These are phyloP conservation scores for Solanum pimpinellifolium DNA, from an alignment of 257 asterid genomes.

Conservation along the genomic window DNA sequence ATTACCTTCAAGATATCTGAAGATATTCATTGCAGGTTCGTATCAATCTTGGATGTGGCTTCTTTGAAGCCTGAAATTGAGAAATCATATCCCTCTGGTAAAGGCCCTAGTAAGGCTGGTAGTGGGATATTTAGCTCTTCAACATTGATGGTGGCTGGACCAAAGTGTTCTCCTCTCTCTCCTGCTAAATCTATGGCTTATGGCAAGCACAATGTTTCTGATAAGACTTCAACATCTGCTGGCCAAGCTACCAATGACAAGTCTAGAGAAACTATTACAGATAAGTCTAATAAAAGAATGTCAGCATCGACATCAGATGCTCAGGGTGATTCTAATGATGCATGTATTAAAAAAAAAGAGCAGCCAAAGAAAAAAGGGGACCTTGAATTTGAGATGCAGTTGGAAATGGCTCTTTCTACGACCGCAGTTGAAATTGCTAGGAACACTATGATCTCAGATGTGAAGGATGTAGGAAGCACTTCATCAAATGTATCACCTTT, in stretches of 20 bases:
- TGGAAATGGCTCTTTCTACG: slow-evolving; percentile 82
- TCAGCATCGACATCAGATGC: slow-evolving; percentile 16
- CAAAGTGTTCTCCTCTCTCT: slow-evolving; percentile 33
- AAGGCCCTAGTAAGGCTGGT: slow-evolving; percentile 23
- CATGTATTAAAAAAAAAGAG: slow-evolving; percentile 17
- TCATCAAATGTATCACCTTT: slow-evolving; percentile 24
- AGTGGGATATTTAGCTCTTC: slow-evolving; percentile 60
- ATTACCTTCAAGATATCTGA: neutral
- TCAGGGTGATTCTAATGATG: slow-evolving; percentile 26
- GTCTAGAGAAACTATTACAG: slow-evolving; percentile 14
- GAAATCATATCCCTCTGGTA: slow-evolving; percentile 28
- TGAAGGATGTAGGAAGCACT: slow-evolving; percentile 23
- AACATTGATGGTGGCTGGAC: slow-evolving; percentile 80
- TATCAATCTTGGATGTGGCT: slow-evolving; percentile 67
- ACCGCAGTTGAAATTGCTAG: slow-evolving; percentile 43
- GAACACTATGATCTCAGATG: slow-evolving; percentile 12
- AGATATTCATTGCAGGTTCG: slow-evolving; percentile 40
- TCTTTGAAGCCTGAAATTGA: slow-evolving; percentile 76
- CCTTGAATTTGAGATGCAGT: slow-evolving; percentile 80
- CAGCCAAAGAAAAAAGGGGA: slow-evolving; percentile 74
- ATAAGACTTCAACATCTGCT: slow-evolving; percentile 9
- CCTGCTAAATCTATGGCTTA: slow-evolving; percentile 15
- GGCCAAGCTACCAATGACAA: slow-evolving; percentile 15
- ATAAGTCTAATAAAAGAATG: slow-evolving; percentile 19
- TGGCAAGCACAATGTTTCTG: slow-evolving; percentile 16